These are phyloP conservation scores for Pseudogymnoascus pannorum DNA, from an alignment of 2,329 filamentous ascomycete genomes.

Conservation along the genomic window DNA sequence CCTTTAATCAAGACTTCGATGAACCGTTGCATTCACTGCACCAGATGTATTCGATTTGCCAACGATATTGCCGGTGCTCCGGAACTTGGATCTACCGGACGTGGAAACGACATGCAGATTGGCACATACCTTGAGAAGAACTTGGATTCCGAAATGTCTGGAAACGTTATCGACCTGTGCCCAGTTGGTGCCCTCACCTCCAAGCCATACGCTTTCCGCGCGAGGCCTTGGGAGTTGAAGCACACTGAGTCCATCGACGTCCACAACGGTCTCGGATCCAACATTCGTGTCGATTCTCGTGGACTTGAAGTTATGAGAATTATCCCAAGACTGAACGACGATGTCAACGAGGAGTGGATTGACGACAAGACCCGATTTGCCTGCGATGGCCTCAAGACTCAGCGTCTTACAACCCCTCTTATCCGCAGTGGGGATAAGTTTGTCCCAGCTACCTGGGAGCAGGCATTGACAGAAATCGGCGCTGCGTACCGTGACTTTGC, in stretches of 20 bases:
- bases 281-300: conserved; percentile 87
- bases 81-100: conserved; percentile 87
- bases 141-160: conserved; percentile 89
- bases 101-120: conserved; percentile 96
- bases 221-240: conserved; percentile 93
- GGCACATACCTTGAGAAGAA: conserved; percentile 95
- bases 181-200: conserved; percentile 94
- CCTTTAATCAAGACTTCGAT: conserved; percentile 98
- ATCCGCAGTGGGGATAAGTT: conserved; percentile 87
- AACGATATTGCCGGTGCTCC: conserved; percentile 96
- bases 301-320: conserved; percentile 96
- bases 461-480: conserved; percentile 81
- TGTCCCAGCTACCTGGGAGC: conserved; percentile 89
- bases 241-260: conserved; percentile 95
- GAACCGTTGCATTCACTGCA: conserved; percentile 99
- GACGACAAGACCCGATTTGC: conserved; percentile 97
- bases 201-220: conserved; percentile 96
- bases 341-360: conserved; percentile 99
- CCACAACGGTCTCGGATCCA: conserved; percentile 84
- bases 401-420: conserved; percentile 86
- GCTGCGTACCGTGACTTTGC: conserved; percentile 71
- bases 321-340: conserved; percentile 86
- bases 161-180: conserved; percentile 96
- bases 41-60: conserved; percentile 92
- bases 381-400: conserved; percentile 92